Evolutionary conservation across 106 monocot genomes (phyloP).

Genomic region (Dendrobium nobile): DNA sequence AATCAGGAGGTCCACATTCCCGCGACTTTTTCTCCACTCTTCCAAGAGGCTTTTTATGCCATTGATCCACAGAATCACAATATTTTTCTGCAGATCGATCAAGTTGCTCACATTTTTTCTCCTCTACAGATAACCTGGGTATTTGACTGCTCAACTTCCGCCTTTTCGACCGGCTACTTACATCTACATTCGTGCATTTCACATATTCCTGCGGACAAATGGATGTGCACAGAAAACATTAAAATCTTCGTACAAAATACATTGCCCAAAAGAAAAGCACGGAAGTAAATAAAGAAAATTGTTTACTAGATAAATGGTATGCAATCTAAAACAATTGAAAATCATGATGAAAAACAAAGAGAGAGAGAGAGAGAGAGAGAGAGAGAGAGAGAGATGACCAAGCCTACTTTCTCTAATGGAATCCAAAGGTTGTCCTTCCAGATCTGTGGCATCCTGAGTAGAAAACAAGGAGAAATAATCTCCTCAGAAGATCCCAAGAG

Average conservation of each 20-base stretch:
- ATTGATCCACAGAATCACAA: background rate
- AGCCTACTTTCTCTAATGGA: background rate
- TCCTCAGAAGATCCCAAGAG: background rate
- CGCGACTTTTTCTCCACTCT: conserved; percentile 9
- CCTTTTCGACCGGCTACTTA: background rate
- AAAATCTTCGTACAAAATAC: background rate
- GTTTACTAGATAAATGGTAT: background rate
- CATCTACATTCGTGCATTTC: background rate
- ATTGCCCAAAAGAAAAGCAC: background rate
- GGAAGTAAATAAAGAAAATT: background rate
- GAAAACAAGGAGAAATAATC: background rate
- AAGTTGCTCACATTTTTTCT: background rate
- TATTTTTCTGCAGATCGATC: background rate
- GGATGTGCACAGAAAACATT: background rate
- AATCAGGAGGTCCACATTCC: background rate
- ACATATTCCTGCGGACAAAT: conserved; percentile 12
- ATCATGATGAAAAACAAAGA: background rate
- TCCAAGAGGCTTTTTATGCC: background rate
- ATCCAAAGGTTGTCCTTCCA: conserved; percentile 5
- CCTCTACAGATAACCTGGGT: conserved; percentile 1
- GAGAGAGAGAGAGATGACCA: background rate
- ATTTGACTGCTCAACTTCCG: background rate
- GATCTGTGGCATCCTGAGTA: background rate
- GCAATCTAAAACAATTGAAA: background rate
- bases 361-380: too few relatives aligned